phyloP scores from a whole-genome alignment of 352 stramenopile genomes.

The Phytophthora quininea region DNA sequence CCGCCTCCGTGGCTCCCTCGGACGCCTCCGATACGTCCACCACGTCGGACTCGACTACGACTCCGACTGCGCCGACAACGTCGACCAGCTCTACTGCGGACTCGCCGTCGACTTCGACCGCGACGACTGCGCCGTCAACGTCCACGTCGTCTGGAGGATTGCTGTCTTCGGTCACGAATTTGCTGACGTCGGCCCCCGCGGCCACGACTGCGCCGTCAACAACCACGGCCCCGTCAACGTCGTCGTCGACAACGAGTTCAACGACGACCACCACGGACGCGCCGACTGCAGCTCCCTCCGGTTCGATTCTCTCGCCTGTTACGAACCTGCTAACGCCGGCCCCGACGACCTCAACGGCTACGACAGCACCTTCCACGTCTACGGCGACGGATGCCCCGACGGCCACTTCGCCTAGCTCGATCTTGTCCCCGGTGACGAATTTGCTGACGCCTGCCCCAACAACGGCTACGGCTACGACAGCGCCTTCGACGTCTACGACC shows the following conservation, averaged over 20 bases:
- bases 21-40: not conserved
- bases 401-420: conserved; percentile 9
- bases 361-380: not conserved
- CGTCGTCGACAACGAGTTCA: not conserved
- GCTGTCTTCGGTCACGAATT: not conserved
- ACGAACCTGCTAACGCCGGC: conserved; percentile 33
- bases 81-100: not conserved
- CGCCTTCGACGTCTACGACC: conserved; percentile 1
- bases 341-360: conserved; percentile 10
- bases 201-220: not conserved
- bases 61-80: conserved; percentile 4
- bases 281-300: not conserved
- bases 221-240: conserved; percentile 10
- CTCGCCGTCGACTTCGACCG: conserved; percentile 1
- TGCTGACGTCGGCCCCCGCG: not conserved
- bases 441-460: not conserved
- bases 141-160: not conserved
- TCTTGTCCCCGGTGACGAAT: conserved; percentile 5
- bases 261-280: conserved; percentile 15
- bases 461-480: conserved; percentile 1
- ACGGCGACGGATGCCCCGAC: conserved; percentile 11
- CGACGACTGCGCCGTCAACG: conserved; percentile 7
- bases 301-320: conserved; percentile 16
- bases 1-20: conserved; percentile 13
- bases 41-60: not conserved